These are phyloP conservation scores for Starmerella tilneyi DNA, from an alignment of 805 yeast species.

Conservation along the genomic window DNA sequence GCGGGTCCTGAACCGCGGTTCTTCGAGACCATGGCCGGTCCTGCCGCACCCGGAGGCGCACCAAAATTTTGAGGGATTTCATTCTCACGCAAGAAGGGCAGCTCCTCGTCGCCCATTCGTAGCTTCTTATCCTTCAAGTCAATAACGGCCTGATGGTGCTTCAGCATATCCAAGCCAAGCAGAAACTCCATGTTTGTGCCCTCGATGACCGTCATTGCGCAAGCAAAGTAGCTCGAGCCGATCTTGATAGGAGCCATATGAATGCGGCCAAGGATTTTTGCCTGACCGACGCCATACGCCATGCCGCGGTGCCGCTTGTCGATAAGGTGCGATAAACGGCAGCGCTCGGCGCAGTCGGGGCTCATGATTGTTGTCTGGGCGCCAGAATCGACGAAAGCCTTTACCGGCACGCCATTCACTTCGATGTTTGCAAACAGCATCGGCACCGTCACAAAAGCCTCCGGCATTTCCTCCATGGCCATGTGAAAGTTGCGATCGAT, in stretches of 20 bases:
- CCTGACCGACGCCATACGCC: conserved; percentile 85
- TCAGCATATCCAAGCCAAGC: conserved; percentile 82
- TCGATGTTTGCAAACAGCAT: conserved; percentile 75
- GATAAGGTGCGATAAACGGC: conserved; percentile 60
- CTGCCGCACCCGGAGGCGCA: conserved; percentile 22
- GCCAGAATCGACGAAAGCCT: conserved; percentile 94
- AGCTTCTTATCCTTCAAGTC: conserved; percentile 60
- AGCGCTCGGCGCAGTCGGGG: conserved; percentile 60
- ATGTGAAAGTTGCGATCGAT: conserved; percentile 68
- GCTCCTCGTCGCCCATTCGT: conserved; percentile 59
- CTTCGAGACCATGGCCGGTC: neutral
- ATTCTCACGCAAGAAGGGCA: conserved; percentile 60
- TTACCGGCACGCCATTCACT: conserved; percentile 69
- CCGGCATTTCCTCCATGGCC: conserved; percentile 85
- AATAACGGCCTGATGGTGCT: conserved; percentile 72
- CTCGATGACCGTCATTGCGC: conserved; percentile 64
- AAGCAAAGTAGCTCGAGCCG: conserved; percentile 53
- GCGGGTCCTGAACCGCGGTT: conserved; percentile 20
- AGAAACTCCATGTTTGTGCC: conserved; percentile 47
- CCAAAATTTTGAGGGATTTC: conserved; percentile 45
- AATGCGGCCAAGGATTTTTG: conserved; percentile 67
- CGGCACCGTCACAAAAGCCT: conserved; percentile 66
- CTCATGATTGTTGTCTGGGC: conserved; percentile 83
- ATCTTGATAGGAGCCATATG: conserved; percentile 81
- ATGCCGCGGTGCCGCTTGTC: conserved; percentile 73